These are phyloP conservation scores for Anastatica hierochuntica DNA, from an alignment of 345 rosid genomes.

Conservation along the genomic window DNA sequence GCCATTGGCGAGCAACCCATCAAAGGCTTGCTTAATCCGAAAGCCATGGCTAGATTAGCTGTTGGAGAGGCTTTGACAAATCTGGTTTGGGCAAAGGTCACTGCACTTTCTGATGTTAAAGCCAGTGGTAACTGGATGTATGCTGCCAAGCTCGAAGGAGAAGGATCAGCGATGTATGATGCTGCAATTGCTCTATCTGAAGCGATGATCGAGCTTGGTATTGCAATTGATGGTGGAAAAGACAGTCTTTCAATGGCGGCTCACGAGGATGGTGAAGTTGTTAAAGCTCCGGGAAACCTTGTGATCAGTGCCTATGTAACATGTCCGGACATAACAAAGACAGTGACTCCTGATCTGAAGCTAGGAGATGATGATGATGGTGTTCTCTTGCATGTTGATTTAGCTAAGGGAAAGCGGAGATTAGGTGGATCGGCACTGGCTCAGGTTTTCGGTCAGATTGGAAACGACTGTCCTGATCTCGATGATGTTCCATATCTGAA, in stretches of 20 bases:
- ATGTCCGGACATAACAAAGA: slow-evolving; percentile 79
- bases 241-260: slow-evolving; percentile 97
- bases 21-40: slow-evolving; percentile 76
- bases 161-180: slow-evolving; percentile 94
- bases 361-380: slow-evolving; percentile 62
- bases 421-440: slow-evolving; percentile 91
- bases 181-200: slow-evolving; percentile 74
- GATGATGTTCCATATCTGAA: slow-evolving; percentile 76
- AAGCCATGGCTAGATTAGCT: slow-evolving; percentile 94
- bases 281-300: slow-evolving; percentile 92
- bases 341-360: slow-evolving; percentile 84
- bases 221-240: slow-evolving; percentile 96
- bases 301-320: slow-evolving; percentile 84
- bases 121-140: slow-evolving; percentile 98
- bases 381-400: slow-evolving; percentile 65
- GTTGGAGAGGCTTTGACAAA: slow-evolving; percentile 92
- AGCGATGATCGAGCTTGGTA: slow-evolving; percentile 87
- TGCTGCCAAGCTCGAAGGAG: slow-evolving; percentile 94
- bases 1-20: slow-evolving; percentile 92
- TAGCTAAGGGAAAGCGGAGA: slow-evolving; percentile 73
- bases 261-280: slow-evolving; percentile 66
- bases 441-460: slow-evolving; percentile 75
- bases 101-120: slow-evolving; percentile 83
- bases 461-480: slow-evolving; percentile 78
- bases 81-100: slow-evolving; percentile 87